phyloP scores from a whole-genome alignment of 2,329 filamentous ascomycete genomes.

The Sarocladium strictum region DNA sequence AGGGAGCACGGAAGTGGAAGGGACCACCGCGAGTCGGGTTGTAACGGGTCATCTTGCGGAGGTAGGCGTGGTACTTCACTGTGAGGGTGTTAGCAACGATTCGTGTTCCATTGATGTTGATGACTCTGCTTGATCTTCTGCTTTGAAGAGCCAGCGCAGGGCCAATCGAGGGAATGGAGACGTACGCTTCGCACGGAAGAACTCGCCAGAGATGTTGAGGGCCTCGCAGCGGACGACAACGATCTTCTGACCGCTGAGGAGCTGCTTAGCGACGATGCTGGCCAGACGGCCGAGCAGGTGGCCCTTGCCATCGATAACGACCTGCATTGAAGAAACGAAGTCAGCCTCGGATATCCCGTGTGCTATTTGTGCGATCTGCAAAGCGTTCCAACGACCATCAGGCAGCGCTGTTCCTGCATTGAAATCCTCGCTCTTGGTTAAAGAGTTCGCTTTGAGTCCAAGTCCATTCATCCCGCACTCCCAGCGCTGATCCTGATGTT shows the following conservation, averaged over 20 bases:
- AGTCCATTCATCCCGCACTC: not conserved
- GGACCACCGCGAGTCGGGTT: slow-evolving; percentile 99
- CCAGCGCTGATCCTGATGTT: slow-evolving; percentile 6
- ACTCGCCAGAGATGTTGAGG: slow-evolving; percentile 99
- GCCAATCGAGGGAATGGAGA: slow-evolving; percentile 27
- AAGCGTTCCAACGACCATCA: not conserved
- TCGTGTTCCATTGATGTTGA: slow-evolving; percentile 7
- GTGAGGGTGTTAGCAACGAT: slow-evolving; percentile 42
- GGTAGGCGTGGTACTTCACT: slow-evolving; percentile 99
- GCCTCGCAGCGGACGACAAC: slow-evolving; percentile 98
- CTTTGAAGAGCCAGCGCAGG: not conserved
- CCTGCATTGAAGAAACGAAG: slow-evolving; percentile 42
- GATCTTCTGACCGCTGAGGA: slow-evolving; percentile 98
- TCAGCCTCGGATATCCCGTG: slow-evolving; percentile 7
- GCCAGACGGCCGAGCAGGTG: slow-evolving; percentile 99
- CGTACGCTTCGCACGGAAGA: slow-evolving; percentile 99
- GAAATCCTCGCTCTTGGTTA: not conserved
- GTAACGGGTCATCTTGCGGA: slow-evolving; percentile 99
- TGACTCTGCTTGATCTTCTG: slow-evolving; percentile 12
- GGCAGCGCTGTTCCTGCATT: not conserved
- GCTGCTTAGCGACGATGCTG: slow-evolving; percentile 97
- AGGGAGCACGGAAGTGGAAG: slow-evolving; percentile 99
- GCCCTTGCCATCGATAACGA: slow-evolving; percentile 99
- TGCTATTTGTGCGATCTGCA: not conserved
- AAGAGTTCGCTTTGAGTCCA: not conserved